phyloP scores from a whole-genome alignment of 2,329 filamentous ascomycete genomes.

The Xylariaceae sp. region DNA sequence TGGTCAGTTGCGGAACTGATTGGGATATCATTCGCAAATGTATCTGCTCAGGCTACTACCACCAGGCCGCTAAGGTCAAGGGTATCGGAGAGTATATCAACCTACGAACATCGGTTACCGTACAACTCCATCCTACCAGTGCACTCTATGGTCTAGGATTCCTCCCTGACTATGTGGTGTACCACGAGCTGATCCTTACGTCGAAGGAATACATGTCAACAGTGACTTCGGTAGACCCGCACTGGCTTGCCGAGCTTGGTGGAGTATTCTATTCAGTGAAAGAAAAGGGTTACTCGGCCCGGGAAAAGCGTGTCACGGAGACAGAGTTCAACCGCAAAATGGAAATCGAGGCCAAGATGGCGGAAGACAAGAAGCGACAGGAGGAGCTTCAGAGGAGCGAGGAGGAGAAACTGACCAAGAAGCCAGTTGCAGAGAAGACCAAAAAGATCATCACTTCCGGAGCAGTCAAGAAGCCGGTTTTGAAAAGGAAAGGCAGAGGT shows the following conservation, averaged over 20 bases:
- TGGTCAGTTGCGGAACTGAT: constrained; percentile 87
- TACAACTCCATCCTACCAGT: constrained; percentile 90
- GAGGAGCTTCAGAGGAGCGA: constrained; percentile 51
- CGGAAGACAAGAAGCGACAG: constrained; percentile 68
- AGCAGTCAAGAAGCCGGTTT: constrained; percentile 56
- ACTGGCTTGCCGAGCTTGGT: constrained; percentile 93
- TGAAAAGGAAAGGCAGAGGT: constrained; percentile 51
- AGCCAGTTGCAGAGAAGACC: constrained; percentile 34
- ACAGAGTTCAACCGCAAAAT: constrained; percentile 88
- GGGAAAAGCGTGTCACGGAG: constrained; percentile 82
- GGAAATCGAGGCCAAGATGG: constrained; percentile 92
- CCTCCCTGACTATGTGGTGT: constrained; percentile 93
- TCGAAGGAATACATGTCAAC: constrained; percentile 98
- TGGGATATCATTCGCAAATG: constrained; percentile 95
- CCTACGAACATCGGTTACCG: constrained; percentile 85
- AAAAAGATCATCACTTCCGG: constrained; percentile 60
- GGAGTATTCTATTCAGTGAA: constrained; percentile 97
- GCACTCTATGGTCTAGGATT: constrained; percentile 90
- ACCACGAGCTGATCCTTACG: constrained; percentile 95
- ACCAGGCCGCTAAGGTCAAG: constrained; percentile 93
- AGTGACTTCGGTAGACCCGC: constrained; percentile 90
- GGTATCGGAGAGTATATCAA: constrained; percentile 98
- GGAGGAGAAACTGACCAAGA: constrained; percentile 42
- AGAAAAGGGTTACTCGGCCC: constrained; percentile 89
- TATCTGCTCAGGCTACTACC: constrained; percentile 96